A percentile compares a stretch with the other conserved stretches of the same genome.
These are phyloP conservation scores for Plasmopara muralis DNA, from an alignment of 352 stramenopile species.

Conservation along the genomic window DNA sequence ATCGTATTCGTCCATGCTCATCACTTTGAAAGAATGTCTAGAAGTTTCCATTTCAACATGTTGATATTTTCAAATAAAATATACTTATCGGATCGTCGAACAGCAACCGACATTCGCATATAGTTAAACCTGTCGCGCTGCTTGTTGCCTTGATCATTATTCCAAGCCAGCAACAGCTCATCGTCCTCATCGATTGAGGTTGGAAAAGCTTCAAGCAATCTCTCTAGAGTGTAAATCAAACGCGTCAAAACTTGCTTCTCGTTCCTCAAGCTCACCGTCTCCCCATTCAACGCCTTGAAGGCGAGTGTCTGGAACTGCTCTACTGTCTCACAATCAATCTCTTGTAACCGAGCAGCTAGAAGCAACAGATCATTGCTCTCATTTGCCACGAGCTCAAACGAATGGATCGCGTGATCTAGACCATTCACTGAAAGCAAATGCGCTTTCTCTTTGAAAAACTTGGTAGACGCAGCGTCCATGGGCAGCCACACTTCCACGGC, in stretches of 20 bases:
- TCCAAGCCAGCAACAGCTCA: slow-evolving; percentile 24
- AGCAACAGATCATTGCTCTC: slow-evolving; percentile 65
- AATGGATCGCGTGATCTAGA: slow-evolving; percentile 48
- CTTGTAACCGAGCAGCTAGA: slow-evolving; percentile 54
- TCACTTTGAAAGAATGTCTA: slow-evolving; percentile 35
- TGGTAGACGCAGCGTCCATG: slow-evolving; percentile 44
- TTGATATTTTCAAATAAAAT: slow-evolving; percentile 62
- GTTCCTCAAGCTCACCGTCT: slow-evolving; percentile 48
- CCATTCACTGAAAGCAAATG: slow-evolving; percentile 37
- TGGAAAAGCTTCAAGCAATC: slow-evolving; percentile 47
- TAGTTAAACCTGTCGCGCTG: slow-evolving; percentile 29
- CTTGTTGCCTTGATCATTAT: slow-evolving; percentile 18
- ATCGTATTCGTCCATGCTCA: too few relatives aligned
- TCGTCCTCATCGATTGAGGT: slow-evolving; percentile 41
- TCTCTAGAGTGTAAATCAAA: slow-evolving; percentile 57
- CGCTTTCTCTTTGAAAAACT: slow-evolving; percentile 41
- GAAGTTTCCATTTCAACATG: slow-evolving; percentile 65
- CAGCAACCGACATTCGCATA: slow-evolving; percentile 42
- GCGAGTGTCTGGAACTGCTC: slow-evolving; percentile 34
- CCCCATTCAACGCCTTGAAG: slow-evolving; percentile 40
- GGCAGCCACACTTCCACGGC: slow-evolving; percentile 68
- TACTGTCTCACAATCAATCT: slow-evolving; percentile 42
- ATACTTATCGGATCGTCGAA: slow-evolving; percentile 52
- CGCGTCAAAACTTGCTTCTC: slow-evolving; percentile 44
- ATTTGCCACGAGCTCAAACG: slow-evolving; percentile 59